Conservation (phyloP, 768 basidiomycete genomes). For the Nidularia sp. region DNA sequence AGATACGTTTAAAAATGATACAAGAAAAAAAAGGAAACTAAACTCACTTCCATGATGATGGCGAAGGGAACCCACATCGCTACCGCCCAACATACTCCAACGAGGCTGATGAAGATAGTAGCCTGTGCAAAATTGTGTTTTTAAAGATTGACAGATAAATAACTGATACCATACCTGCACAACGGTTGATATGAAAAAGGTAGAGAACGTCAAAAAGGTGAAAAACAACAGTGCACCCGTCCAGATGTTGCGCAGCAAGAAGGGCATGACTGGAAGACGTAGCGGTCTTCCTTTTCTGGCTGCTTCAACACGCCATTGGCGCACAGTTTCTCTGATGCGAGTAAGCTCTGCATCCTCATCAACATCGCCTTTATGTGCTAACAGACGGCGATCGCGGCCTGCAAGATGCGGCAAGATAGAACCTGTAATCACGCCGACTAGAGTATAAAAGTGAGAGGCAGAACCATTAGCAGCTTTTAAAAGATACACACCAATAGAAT, state of each 20-base stretch:
- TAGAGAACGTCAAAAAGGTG: slow-evolving; percentile 72
- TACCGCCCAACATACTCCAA: slow-evolving; percentile 95
- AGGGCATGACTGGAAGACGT: slow-evolving; percentile 82
- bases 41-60: slow-evolving; percentile 89
- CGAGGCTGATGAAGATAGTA: slow-evolving; percentile 73
- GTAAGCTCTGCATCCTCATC: slow-evolving; percentile 73
- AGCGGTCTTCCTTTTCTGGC: slow-evolving; percentile 69
- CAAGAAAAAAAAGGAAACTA: not conserved
- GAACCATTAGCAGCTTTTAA: not conserved
- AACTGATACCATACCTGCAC: slow-evolving; percentile 42
- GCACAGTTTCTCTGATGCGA: slow-evolving; percentile 67
- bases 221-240: slow-evolving; percentile 83
- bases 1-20: not conserved
- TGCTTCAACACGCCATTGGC: slow-evolving; percentile 83
- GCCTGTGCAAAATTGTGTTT: slow-evolving; percentile 39
- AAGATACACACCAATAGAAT: slow-evolving; percentile 70
- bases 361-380: slow-evolving; percentile 67
- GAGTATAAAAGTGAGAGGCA: slow-evolving; percentile 8
- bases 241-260: slow-evolving; percentile 93
- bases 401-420: slow-evolving; percentile 77
- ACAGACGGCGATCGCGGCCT: slow-evolving; percentile 74
- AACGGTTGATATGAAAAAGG: slow-evolving; percentile 83
- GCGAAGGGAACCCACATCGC: slow-evolving; percentile 98
- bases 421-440: slow-evolving; percentile 85
- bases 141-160: not conserved